Conservation (phyloP, 768 basidiomycete genomes). For the Russula olivacea region DNA sequence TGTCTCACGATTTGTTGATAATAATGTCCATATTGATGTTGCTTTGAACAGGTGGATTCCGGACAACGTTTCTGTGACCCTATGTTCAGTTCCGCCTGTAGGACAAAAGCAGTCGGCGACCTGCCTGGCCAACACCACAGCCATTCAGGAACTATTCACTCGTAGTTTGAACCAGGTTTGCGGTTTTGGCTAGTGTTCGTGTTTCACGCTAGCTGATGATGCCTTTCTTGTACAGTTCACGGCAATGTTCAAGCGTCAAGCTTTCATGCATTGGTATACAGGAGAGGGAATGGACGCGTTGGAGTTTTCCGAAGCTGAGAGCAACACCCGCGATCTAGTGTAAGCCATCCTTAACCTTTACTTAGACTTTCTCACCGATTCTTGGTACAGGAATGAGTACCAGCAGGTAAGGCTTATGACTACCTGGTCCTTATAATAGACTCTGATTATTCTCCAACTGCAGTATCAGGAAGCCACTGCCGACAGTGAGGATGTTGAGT, state of each 20-base stretch:
- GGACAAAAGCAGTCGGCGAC: constrained; percentile 70
- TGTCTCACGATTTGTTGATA: constrained; percentile 26
- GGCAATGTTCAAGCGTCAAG: constrained; percentile 75
- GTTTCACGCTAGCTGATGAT: background rate
- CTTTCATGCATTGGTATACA: constrained; percentile 89
- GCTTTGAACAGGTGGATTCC: constrained; percentile 69
- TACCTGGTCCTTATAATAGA: too few relatives aligned
- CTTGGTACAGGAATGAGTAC: constrained; percentile 67
- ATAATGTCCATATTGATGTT: background rate
- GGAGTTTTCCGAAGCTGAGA: constrained; percentile 87
- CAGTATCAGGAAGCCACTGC: constrained; percentile 26
- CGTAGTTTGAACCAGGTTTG: constrained; percentile 58
- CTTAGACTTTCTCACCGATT: constrained; percentile 19
- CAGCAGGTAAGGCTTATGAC: constrained; percentile 53
- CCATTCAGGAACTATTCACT: constrained; percentile 82
- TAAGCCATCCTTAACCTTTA: constrained; percentile 36
- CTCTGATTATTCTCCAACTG: background rate
- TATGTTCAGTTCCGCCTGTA: constrained; percentile 79
- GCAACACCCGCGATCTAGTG: constrained; percentile 76
- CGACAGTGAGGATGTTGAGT: constrained; percentile 21
- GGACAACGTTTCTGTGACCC: constrained; percentile 79
- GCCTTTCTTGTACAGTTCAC: constrained; percentile 45
- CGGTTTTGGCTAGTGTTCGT: constrained; percentile 8
- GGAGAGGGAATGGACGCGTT: constrained; percentile 87
- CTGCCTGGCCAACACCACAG: constrained; percentile 70